Evolutionary conservation across 164 flowering plant genomes (phyloP), one percentile per base, ranked within the genome.

Genomic region (Vitis cinerea): DNA sequence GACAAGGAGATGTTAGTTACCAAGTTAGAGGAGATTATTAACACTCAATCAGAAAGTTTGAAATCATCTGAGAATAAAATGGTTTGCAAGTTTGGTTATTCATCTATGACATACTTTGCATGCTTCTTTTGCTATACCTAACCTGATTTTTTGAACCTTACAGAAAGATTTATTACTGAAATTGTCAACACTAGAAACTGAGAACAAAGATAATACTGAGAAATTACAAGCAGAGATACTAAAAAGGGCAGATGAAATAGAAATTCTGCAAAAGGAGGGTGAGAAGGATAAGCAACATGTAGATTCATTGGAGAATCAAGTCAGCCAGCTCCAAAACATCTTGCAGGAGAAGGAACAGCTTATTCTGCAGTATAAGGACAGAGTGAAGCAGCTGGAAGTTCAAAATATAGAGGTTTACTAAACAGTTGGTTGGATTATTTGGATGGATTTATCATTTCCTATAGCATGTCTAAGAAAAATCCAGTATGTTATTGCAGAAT

Each of bases 101-200:
- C 12, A 6, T 62, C n/a, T 17, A n/a, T 59, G 8, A 0, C 50
- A 12, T 64, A 52, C 27, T 30, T 23, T 66, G 44, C 47, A 52
- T 29, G 53, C 49, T 58, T 63, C 44, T 61, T 52, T 58, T 66
- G 16, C 57, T 60, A 13, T 71, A 65, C 47, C 75, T 64, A 76
- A 59, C 60, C 49, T 71, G n/a, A 65, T 63, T 72, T 16, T 9
- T 77, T 74, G 58, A 54, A 64, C 59, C 61, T 74, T 82, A 78
- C 96, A 96, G 99, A 82, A 84, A 86, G 90, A 90, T 47, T 76
- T 90, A 61, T 55, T 82, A 79, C 68, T 74, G 65, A 90, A 85
- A 76, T 15, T 86, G 50, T 80, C 87, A 37, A 65, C 69, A 23
- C 59, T 90, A 53, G 97, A 96, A 78, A 74, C 81, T 31, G 89